Evolutionary conservation across 371 early-diverging fungal species (phyloP).

Genomic region (Coelomomyces lativittatus): DNA sequence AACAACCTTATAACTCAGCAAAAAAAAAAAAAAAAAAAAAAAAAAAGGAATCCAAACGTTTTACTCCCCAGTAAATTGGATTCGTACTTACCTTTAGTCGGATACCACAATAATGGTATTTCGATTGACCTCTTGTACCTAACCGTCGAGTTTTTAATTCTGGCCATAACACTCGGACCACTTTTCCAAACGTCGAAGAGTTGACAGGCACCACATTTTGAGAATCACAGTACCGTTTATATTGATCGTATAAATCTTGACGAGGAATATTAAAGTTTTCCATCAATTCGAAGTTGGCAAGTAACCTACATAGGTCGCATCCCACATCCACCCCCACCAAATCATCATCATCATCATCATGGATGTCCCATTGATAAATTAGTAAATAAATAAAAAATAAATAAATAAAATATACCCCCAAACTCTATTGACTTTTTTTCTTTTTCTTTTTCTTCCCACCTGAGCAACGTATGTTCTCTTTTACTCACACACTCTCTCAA

Average conservation of each 20-base stretch:
- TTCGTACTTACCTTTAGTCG: constrained; percentile 3
- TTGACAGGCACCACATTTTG: constrained; percentile 31
- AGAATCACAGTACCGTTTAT: constrained; percentile 18
- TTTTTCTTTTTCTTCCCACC: no score
- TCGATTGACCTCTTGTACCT: constrained; percentile 43
- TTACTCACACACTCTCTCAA: neutral
- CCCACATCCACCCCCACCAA: no score
- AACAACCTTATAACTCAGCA: no score
- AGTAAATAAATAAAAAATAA: no score
- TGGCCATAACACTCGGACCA: constrained; percentile 41
- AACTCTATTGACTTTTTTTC: no score
- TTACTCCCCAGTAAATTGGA: no score
- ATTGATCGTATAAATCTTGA: constrained; percentile 39
- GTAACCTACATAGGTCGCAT: constrained; percentile 10
- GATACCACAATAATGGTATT: constrained; percentile 37
- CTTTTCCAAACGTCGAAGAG: constrained; percentile 49
- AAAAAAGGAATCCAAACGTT: neutral
- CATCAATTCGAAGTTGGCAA: constrained; percentile 27
- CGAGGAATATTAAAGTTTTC: constrained; percentile 39
- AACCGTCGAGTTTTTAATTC: constrained; percentile 40
- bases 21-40: no score
- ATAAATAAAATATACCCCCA: no score
- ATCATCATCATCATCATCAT: neutral
- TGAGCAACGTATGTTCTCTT: neutral
- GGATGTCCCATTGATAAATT: no score